A percentile compares a stretch with the other conserved stretches of the same genome.
phyloP scores from a whole-genome alignment of 306 rosid species.

The Vicia sativa region DNA sequence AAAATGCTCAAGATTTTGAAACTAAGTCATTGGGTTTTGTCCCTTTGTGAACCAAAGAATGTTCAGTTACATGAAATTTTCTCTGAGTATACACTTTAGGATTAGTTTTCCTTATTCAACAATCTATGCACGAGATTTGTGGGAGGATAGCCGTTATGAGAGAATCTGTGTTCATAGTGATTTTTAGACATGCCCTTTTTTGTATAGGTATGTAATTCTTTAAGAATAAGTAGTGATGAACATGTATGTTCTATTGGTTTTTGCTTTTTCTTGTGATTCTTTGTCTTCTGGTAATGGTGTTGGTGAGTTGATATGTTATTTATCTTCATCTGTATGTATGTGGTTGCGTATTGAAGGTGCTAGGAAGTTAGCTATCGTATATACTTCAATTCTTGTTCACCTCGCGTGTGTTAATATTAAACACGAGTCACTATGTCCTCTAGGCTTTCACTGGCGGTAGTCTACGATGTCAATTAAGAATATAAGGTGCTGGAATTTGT shows the following conservation, averaged over 20 bases:
- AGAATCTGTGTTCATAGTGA: neutral
- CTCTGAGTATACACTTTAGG: neutral
- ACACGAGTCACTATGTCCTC: neutral
- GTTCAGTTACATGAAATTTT: slow-evolving; percentile 11
- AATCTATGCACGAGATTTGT: slow-evolving; percentile 4
- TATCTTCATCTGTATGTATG: slow-evolving; percentile 13
- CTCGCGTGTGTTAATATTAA: slow-evolving; percentile 4
- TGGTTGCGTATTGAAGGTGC: slow-evolving; percentile 5
- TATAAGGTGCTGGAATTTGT: neutral
- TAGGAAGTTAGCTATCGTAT: slow-evolving; percentile 28
- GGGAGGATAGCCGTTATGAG: slow-evolving; percentile 11
- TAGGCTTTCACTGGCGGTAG: neutral
- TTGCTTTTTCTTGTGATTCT: slow-evolving; percentile 34
- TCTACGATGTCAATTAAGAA: slow-evolving; percentile 9
- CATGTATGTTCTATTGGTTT: slow-evolving; percentile 17
- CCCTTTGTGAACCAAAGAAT: slow-evolving; percentile 9
- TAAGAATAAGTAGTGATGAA: neutral
- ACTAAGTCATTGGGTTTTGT: neutral
- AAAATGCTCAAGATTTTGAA: neutral
- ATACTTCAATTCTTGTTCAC: slow-evolving; percentile 16
- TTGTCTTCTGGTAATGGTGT: slow-evolving; percentile 25
- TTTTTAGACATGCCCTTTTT: slow-evolving; percentile 12
- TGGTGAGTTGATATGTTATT: slow-evolving; percentile 5
- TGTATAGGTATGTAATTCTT: slow-evolving; percentile 10
- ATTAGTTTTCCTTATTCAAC: neutral